Evolutionary conservation across 2,329 filamentous ascomycete genomes (phyloP), one percentile per base, ranked within the genome.

Genomic region (Aureobasidium sp.): DNA sequence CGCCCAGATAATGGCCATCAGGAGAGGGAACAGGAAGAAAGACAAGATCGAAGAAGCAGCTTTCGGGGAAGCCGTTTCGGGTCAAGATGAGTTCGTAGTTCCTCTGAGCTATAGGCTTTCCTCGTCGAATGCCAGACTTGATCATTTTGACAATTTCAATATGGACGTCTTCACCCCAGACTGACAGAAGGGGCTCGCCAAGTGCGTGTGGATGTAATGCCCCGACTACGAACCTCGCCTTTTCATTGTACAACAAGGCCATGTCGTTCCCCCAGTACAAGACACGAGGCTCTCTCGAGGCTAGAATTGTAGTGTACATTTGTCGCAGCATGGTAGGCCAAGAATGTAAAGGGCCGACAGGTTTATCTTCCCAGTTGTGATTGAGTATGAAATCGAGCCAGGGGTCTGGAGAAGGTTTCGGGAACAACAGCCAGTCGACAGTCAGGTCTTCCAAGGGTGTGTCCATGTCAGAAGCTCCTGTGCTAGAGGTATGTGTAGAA

Each of bases 31-130:
- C 62, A 0, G 71, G 71, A 3, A 71, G 58, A 11, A 70, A 55
- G 17, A 67, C 67, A 42, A 69, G 67, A 31, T 69, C 62, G 63
- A 67, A 71, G 44, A 67, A 71, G 1, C 66, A 68, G 60, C 72
- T 68, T 52, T 73, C 70, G 5, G 67, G 42, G 17, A 67, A 69
- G 7, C 69, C 70, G 45, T 69, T 7, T 20, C 60, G n/a, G 5
- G 29, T 25, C n/a, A 62, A 20, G 6, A 41, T 41, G 8, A 53
- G 25, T 25, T 36, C 27, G n/a, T 55, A 27, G 25, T 62, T 34
- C 20, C 17, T 25, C 34, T 31, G 39, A 4, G 15, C 27, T 14
- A 45, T 11, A 3, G 49, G 25, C 14, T 48, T 55, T 31, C 60
- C 60, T 29, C 17, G 25, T 9, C 15, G 20, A 14, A 56, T 34